Evolutionary conservation across 2,329 filamentous ascomycete species (phyloP), one percentile per base, ranked within the genome.

Genomic region (Sporothrix brasiliensis): DNA sequence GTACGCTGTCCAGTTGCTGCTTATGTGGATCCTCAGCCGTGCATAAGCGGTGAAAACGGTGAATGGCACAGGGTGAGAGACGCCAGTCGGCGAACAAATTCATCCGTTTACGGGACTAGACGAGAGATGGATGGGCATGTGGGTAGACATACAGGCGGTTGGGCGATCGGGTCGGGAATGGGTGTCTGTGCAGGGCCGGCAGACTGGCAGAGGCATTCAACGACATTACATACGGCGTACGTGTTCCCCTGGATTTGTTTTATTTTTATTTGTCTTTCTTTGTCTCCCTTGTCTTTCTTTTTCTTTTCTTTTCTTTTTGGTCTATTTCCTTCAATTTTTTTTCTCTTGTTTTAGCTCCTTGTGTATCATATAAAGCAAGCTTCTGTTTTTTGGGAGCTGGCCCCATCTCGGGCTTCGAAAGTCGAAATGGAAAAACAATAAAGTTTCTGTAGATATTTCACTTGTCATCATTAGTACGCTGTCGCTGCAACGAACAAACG

Each of bases 1-100:
- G 58, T 99, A 98, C 80, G 84, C 96, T 69, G 90, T 98, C 70
- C 95, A 99, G 82, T 87, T 98, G 75, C 83, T 94, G 70, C 97
- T 98, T 80, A 99, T 98, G 94, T 95, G 94, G 90, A 80, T 88
- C 74, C 80, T 89, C 71, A 87, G 83, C 72, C 80, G 83, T 71
- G 80, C 81, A 39, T 86, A 72, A 77, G 50, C 5, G 30, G 50
- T 6, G 34, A n/a, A 21, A 19, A 49, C 14, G 16, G 16, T 19
- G 14, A 19, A 13, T 49, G 13, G 16, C 14, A 49, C 34, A 9
- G 34, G 34, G 34, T 34, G 14, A 49, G 14, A 49, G 44, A 16
- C 44, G 16, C 16, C 14, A 3, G 4, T 16, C 14, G 44, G 44
- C 44, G 13, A 49, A 49, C 44, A 16, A 49, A 19, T 2, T 5